Evolutionary conservation across 768 basidiomycete genomes (phyloP).

Genomic region (Serendipita sp.): DNA sequence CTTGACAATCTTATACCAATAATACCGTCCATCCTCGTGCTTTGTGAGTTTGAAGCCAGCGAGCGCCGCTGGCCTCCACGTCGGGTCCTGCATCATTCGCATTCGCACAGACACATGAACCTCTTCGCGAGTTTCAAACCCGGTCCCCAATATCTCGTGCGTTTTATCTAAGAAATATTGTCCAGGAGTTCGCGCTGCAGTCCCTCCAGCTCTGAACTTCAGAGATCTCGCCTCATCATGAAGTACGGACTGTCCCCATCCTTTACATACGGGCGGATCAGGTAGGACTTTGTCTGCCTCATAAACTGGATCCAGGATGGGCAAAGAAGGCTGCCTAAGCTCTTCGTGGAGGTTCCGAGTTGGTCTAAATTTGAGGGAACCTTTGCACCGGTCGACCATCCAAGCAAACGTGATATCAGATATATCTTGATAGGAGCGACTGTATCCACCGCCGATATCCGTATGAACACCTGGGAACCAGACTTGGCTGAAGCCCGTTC

Average conservation of each 20-base stretch:
- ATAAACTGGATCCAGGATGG: neutral
- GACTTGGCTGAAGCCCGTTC: conserved; percentile 8
- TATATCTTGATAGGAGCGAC: neutral
- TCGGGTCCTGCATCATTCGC: neutral
- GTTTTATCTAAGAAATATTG: neutral
- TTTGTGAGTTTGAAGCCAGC: neutral
- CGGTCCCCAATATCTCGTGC: neutral
- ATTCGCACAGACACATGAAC: neutral
- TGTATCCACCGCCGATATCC: conserved; percentile 13
- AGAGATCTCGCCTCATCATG: neutral
- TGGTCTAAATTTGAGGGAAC: neutral
- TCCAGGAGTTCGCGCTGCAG: neutral
- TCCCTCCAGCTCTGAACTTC: neutral
- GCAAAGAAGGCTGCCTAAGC: neutral
- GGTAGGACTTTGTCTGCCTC: neutral
- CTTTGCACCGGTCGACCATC: no score
- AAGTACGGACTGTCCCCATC: neutral
- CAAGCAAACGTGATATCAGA: no score
- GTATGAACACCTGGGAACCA: conserved; percentile 19
- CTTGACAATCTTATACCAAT: neutral
- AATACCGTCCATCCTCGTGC: neutral
- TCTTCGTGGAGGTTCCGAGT: neutral
- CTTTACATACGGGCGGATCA: neutral
- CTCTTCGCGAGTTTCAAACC: neutral
- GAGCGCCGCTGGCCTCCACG: conserved; percentile 1